phyloP scores from a whole-genome alignment of 192 early-diverging fungal species.

The Helicostylum pulchrum region DNA sequence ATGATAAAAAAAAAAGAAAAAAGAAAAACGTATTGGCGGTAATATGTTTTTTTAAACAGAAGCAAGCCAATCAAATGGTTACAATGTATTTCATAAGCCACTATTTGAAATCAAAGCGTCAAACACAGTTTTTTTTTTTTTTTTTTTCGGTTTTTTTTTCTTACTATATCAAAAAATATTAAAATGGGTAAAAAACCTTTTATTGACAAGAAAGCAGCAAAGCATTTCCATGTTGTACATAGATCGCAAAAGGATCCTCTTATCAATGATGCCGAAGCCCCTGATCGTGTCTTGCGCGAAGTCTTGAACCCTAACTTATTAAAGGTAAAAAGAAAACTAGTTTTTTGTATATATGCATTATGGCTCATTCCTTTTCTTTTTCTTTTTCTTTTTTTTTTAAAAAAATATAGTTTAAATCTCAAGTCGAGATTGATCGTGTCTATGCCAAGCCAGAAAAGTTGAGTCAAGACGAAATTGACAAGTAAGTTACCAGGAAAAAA shows the following conservation, averaged over 20 bases:
- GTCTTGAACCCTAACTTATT: slow-evolving; percentile 65
- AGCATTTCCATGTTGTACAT: slow-evolving; percentile 89
- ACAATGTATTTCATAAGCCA: slow-evolving; percentile 1
- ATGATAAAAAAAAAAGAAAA: background rate
- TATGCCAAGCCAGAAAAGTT: slow-evolving; percentile 22
- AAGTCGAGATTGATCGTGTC: slow-evolving; percentile 19
- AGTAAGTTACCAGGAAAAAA: slow-evolving; percentile 2
- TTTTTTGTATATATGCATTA: background rate
- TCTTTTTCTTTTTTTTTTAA: no score
- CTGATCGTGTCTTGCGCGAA: slow-evolving; percentile 77
- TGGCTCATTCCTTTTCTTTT: background rate
- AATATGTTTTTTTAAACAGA: background rate
- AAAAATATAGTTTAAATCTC: slow-evolving; percentile 26
- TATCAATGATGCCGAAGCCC: slow-evolving; percentile 76
- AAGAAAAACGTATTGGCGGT: background rate
- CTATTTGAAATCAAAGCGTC: background rate
- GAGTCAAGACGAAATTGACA: slow-evolving; percentile 36
- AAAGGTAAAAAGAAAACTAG: slow-evolving; percentile 23
- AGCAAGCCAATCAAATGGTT: background rate
- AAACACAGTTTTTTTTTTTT: background rate
- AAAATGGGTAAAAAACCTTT: slow-evolving; percentile 72
- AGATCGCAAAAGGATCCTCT: slow-evolving; percentile 93
- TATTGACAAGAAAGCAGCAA: slow-evolving; percentile 83
- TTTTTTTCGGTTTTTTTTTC: background rate
- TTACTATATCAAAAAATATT: background rate